Conservation (phyloP, 306 rosid genomes). For the Trifolium repens region DNA sequence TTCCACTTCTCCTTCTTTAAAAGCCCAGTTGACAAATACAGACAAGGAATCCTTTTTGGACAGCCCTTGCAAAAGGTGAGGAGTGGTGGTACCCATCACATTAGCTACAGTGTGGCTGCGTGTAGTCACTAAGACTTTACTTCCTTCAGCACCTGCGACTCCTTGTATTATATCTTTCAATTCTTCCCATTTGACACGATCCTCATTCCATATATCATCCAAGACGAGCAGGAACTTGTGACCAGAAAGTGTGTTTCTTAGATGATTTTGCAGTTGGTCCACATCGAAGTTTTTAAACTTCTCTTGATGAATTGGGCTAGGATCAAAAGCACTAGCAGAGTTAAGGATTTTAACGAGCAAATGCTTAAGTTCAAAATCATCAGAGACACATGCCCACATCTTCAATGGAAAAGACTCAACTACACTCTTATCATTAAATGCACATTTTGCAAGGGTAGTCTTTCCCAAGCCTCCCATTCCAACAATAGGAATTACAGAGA, state of each 20-base stretch:
- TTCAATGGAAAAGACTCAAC: not conserved
- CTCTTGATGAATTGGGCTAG: not conserved
- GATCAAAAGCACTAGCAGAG: not conserved
- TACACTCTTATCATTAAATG: not conserved
- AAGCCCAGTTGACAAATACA: slow-evolving; percentile 47
- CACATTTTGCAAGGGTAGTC: not conserved
- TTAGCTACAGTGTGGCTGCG: slow-evolving; percentile 1
- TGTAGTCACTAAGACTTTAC: slow-evolving; percentile 36
- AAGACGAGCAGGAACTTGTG: slow-evolving; percentile 3
- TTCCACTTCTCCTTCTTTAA: slow-evolving; percentile 36
- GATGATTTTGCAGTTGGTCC: not conserved
- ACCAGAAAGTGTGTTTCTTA: not conserved
- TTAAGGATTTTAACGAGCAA: slow-evolving; percentile 34
- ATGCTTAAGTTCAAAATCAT: not conserved
- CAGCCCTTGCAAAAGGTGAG: not conserved
- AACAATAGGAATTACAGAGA: not conserved
- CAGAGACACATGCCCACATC: not conserved
- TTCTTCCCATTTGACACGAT: slow-evolving; percentile 1
- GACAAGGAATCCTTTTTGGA: slow-evolving; percentile 8
- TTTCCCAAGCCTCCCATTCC: not conserved
- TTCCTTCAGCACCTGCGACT: not conserved
- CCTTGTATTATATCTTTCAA: not conserved
- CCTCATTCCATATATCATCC: slow-evolving; percentile 1
- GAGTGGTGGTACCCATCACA: not conserved
- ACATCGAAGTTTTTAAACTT: not conserved